Conservation (phyloP, 495 filamentous ascomycete species). For the Chaetomium fimeti region DNA sequence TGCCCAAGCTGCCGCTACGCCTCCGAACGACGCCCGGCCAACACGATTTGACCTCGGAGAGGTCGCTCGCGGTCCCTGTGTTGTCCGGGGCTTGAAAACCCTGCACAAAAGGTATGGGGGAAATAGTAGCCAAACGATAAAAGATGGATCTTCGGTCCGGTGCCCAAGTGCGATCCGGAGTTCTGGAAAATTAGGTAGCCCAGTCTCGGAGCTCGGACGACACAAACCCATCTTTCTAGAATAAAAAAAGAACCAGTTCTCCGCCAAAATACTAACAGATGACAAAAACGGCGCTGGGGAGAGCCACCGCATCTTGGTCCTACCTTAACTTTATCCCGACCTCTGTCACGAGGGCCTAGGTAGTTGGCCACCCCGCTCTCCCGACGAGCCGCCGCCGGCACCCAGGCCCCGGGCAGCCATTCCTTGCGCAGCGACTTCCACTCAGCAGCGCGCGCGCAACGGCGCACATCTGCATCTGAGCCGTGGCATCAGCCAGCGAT, state of each 20-base stretch:
- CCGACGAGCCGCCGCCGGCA: slow-evolving; percentile 26
- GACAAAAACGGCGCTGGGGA: not conserved
- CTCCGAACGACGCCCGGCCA: slow-evolving; percentile 15
- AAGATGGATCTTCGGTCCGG: slow-evolving; percentile 37
- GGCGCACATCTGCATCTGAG: slow-evolving; percentile 22
- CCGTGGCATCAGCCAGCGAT: slow-evolving; percentile 17
- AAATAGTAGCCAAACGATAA: slow-evolving; percentile 38
- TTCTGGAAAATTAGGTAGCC: slow-evolving; percentile 31
- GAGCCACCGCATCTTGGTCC: slow-evolving; percentile 3
- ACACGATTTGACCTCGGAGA: slow-evolving; percentile 2
- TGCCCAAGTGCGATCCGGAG: slow-evolving; percentile 29
- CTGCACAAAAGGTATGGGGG: slow-evolving; percentile 17
- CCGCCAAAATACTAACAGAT: not conserved
- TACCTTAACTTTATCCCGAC: slow-evolving; percentile 2
- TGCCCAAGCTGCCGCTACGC: slow-evolving; percentile 44
- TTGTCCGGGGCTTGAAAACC: slow-evolving; percentile 17
- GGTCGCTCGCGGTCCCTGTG: not conserved
- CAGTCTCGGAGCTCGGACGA: slow-evolving; percentile 35
- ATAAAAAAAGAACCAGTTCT: not conserved
- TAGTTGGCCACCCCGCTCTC: slow-evolving; percentile 8
- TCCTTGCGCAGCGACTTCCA: slow-evolving; percentile 20
- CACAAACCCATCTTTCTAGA: not conserved
- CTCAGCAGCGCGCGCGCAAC: slow-evolving; percentile 21
- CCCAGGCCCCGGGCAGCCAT: slow-evolving; percentile 24
- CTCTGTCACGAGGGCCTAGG: slow-evolving; percentile 10